Evolutionary conservation across 306 rosid genomes (phyloP).

Genomic region (Inga oerstediana): DNA sequence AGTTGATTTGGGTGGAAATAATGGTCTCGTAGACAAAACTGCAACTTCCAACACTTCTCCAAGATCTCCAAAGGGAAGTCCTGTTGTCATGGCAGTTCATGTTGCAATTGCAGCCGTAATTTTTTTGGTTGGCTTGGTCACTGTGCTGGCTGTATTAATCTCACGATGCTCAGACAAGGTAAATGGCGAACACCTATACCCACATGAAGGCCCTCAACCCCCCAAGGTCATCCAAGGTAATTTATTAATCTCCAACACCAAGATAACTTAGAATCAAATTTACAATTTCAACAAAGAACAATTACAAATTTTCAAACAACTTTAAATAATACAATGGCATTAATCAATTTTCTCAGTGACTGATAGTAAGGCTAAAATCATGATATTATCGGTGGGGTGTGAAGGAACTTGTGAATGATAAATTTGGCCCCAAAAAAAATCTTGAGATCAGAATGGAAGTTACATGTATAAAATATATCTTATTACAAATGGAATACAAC

Average conservation of each 20-base stretch:
- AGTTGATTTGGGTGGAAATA: conserved; percentile 40
- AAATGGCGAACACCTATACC: conserved; percentile 46
- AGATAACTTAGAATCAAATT: no score
- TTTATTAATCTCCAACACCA: conserved; percentile 4
- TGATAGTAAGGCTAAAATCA: no score
- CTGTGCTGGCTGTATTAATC: conserved; percentile 40
- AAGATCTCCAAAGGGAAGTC: conserved; percentile 14
- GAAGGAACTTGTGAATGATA: no score
- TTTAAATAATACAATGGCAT: no score
- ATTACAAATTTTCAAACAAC: no score
- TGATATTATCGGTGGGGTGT: no score
- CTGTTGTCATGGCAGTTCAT: conserved; percentile 42
- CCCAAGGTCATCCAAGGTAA: conserved; percentile 55
- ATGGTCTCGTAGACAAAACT: background rate
- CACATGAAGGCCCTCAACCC: conserved; percentile 43
- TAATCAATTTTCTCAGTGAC: no score
- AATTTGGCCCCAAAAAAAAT: no score
- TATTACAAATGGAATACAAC: no score
- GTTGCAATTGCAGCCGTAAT: conserved; percentile 56
- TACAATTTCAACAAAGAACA: no score
- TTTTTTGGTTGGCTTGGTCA: conserved; percentile 43
- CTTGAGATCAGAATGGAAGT: no score
- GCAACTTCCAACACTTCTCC: background rate
- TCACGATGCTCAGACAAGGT: conserved; percentile 51
- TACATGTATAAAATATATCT: no score